Conservation (phyloP, 305 asterid genomes). For the Fraxinus platypoda region DNA sequence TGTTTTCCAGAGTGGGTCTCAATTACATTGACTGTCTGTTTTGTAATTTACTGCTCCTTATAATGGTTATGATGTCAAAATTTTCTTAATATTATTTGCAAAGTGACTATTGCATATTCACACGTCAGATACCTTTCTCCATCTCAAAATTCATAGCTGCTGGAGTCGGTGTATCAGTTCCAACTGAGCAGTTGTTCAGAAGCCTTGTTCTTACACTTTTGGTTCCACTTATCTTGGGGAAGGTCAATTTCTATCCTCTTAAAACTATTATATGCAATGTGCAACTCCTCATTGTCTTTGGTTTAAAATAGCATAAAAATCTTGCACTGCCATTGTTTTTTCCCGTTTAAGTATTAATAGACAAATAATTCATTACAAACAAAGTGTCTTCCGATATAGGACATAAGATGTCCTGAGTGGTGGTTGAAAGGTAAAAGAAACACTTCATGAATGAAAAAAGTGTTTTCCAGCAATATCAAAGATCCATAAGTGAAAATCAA, state of each 20-base stretch:
- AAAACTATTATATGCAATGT: constrained; percentile 2
- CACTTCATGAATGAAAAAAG: background rate
- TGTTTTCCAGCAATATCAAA: background rate
- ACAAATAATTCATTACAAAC: background rate
- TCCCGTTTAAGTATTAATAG: background rate
- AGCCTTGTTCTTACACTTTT: constrained; percentile 77
- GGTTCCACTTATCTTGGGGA: constrained; percentile 78
- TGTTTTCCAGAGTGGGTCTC: background rate
- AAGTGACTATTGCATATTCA: constrained; percentile 28
- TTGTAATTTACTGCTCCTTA: background rate
- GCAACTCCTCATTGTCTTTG: background rate
- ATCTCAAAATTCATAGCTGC: constrained; percentile 72
- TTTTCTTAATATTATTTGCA: constrained; percentile 13
- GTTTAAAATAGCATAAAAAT: background rate
- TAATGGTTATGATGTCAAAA: constrained; percentile 8
- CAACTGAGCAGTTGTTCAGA: constrained; percentile 65
- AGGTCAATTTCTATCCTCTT: constrained; percentile 44
- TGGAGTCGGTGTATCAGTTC: constrained; percentile 82
- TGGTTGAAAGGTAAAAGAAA: background rate
- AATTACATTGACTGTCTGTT: background rate
- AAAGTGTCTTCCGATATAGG: constrained; percentile 14
- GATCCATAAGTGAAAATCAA: background rate
- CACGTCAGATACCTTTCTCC: constrained; percentile 70
- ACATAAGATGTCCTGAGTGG: background rate
- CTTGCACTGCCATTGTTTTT: background rate